Evolutionary conservation across 108 stramenopile genomes (phyloP), one percentile per base, ranked within the genome.

Genomic region (Fragilariopsis cylindrus): DNA sequence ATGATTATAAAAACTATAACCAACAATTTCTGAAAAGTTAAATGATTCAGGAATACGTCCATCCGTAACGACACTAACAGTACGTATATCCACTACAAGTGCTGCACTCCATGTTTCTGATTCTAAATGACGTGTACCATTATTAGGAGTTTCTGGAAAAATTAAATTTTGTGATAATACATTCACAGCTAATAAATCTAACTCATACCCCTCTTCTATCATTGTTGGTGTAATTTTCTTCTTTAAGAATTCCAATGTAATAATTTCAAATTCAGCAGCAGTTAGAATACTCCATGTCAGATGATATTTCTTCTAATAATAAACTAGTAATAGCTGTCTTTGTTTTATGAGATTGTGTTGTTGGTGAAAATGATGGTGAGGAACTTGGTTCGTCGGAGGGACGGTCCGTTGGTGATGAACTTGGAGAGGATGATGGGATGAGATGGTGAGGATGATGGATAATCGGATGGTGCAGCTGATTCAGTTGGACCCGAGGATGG

Each of bases 201-300:
- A 15, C 4, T 58, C 60, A 44, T 62, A 75, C 2, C 45, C 56
- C 15, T 66, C 65, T 30, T 30, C 30, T 30, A 30, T 30, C 30
- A 30, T 30, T 2, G 42, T 64, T 0, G 66, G 11, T 4, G 60
- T 12, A 40, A 48, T 48, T 5, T 69, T 66, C 30, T 74, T 58
- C 7, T 48, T 50, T 16, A 80, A 56, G 52, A 80, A 80, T 15
- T 75, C 66, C 53, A 80, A 39, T 30, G 79, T 80, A n/a, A 55
- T 46, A 9, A 67, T 52, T 52, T 80, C 79, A 50, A 80, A 80
- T 30, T 66, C 44, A 5, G 57, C 70, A 21, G 71, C 7, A 9
- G 67, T 54, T 3, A 41, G n/a, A 18, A 43, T 63, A 44, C 1
- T 77, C 73, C 79, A 80, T 74, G 50, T 75, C 65, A 7, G 48